Evolutionary conservation across 148 eudicot species (phyloP).

Genomic region (Rhododendron kiyosumense): DNA sequence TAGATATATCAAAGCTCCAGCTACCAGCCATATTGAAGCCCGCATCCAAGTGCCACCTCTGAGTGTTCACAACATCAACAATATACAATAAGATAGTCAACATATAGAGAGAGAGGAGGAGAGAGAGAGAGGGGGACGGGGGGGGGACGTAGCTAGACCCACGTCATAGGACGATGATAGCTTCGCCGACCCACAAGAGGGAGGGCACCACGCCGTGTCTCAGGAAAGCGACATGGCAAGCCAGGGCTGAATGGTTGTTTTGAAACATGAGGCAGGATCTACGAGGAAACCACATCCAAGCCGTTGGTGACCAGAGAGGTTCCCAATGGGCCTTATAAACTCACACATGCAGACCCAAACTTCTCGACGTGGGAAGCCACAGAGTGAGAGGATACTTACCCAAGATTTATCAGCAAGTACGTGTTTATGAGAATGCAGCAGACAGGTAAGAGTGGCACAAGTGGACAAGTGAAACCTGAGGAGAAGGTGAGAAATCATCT

Average conservation of each 20-base stretch:
- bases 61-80: constrained; percentile 10
- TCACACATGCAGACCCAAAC: background rate
- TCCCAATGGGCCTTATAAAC: background rate
- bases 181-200: background rate
- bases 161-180: background rate
- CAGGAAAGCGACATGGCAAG: background rate
- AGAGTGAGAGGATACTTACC: constrained; percentile 34
- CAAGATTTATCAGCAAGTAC: constrained; percentile 66
- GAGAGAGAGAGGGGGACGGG: too few species aligned
- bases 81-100: background rate
- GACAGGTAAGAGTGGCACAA: constrained; percentile 63
- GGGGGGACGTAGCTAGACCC: background rate
- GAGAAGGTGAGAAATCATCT: background rate
- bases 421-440: constrained; percentile 57
- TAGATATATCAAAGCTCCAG: constrained; percentile 46
- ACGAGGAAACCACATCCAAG: background rate
- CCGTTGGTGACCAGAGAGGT: background rate
- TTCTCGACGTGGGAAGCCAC: background rate
- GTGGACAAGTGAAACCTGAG: constrained; percentile 71
- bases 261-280: background rate
- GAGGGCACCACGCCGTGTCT: background rate
- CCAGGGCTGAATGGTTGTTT: background rate
- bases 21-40: constrained; percentile 49
- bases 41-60: constrained; percentile 54
- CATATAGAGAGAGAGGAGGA: background rate